Evolutionary conservation across 2,329 filamentous ascomycete genomes (phyloP), one percentile per base, ranked within the genome.

Genomic region (Alternaria conjuncta): DNA sequence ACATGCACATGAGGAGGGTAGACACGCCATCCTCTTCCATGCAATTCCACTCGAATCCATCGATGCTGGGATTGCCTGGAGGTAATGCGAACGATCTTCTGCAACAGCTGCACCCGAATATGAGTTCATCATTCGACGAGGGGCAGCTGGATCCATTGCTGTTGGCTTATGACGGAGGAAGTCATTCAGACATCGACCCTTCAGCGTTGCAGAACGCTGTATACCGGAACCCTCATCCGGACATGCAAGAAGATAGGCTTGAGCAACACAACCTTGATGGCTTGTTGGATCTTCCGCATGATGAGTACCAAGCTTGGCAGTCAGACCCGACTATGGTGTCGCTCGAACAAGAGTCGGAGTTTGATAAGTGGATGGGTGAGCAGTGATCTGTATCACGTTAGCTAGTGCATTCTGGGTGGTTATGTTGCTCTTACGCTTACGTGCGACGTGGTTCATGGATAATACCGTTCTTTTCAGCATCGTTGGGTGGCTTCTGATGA

Each of bases 351-450:
- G 78, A 78, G 44, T 79, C 81, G 18, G 82, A 85, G 50, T 83
- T 84, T 63, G 82, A 84, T 49, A 80, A 82, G 51, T 84, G 82
- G 82, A 76, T 85, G 66, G 76, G 76, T 5, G 75, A 78, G 55
- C 67, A 73, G 46, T 71, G 68, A 67, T 47, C 30, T 49, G 15
- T 5, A 11, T 10, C 25, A 30, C 46, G 50, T 60, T 21, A 49
- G 60, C 50, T 23, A 32, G 60, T 58, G 21, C 54, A 43, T 46
- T 50, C 9, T 49, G 28, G 45, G 20, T 57, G 32, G 28, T 51
- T 15, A 20, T 47, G 11, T 62, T 54, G 23, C 18, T 58, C 8
- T 47, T 44, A 47, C 45, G 36, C 30, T 26, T 45, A 46, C 45
- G 45, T 61, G 18, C 46, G 65, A 57, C 50, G 60, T 57, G 57